phyloP scores from a whole-genome alignment of 345 rosid genomes.

The Sisymbrium altissimum region DNA sequence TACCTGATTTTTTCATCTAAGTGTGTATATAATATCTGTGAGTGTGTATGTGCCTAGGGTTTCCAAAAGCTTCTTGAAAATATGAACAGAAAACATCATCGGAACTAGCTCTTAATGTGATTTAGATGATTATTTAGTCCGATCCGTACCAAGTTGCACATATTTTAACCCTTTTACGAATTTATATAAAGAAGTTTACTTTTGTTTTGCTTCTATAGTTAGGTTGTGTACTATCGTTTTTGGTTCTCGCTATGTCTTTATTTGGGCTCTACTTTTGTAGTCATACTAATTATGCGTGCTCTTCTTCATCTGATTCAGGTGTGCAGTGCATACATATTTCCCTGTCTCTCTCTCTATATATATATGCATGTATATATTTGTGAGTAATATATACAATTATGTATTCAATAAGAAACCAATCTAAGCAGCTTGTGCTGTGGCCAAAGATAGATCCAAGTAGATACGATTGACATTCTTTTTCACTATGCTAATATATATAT shows the following conservation, averaged over 20 bases:
- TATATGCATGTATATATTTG: background rate
- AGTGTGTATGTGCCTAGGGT: constrained; percentile 20
- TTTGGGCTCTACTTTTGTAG: constrained; percentile 27
- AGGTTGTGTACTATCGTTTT: constrained; percentile 23
- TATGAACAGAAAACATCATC: constrained; percentile 14
- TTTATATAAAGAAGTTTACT: background rate
- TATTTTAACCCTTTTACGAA: background rate
- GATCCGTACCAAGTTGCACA: constrained; percentile 31
- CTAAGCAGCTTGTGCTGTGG: background rate
- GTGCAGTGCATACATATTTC: background rate
- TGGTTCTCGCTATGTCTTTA: constrained; percentile 21
- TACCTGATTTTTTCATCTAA: constrained; percentile 9
- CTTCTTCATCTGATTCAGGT: constrained; percentile 17
- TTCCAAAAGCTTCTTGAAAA: constrained; percentile 23
- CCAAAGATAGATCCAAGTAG: background rate
- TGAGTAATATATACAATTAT: background rate
- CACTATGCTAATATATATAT: background rate
- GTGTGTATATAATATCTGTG: background rate
- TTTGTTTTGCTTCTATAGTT: constrained; percentile 22
- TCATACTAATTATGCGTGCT: constrained; percentile 7
- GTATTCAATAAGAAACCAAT: background rate
- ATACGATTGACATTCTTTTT: background rate
- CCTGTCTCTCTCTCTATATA: background rate
- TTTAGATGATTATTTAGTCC: constrained; percentile 5
- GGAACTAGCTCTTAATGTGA: constrained; percentile 21